Evolutionary conservation across 2,329 filamentous ascomycete genomes (phyloP).

Genomic region (Grosmannia clavigera): DNA sequence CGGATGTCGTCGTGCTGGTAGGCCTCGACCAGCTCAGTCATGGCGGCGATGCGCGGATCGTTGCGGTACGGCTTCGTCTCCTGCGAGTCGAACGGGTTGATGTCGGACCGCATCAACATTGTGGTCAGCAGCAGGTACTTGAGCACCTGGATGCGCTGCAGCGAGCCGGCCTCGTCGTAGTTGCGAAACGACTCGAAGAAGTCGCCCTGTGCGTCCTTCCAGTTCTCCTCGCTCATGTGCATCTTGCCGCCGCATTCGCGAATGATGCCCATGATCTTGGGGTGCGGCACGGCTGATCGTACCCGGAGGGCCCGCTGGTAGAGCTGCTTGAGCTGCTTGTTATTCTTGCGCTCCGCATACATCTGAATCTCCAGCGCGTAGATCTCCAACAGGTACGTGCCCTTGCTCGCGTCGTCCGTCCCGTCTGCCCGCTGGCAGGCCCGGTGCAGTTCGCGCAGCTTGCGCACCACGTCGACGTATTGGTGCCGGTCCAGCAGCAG

Average conservation of each 20-base stretch:
- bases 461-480: conserved; percentile 66
- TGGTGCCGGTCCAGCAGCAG: conserved; percentile 86
- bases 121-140: conserved; percentile 94
- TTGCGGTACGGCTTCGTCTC: conserved; percentile 98
- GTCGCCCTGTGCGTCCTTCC: conserved; percentile 92
- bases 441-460: conserved; percentile 77
- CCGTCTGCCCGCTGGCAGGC: conserved; percentile 83
- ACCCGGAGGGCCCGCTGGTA: conserved; percentile 89
- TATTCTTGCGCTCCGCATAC: conserved; percentile 93
- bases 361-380: conserved; percentile 98
- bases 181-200: conserved; percentile 99
- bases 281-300: conserved; percentile 92
- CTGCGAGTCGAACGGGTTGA: conserved; percentile 97
- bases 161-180: conserved; percentile 93
- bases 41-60: conserved; percentile 86
- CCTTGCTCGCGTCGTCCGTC: conserved; percentile 83
- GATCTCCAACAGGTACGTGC: conserved; percentile 89
- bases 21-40: conserved; percentile 93
- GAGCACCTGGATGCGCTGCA: conserved; percentile 92
- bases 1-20: conserved; percentile 95
- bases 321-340: conserved; percentile 86
- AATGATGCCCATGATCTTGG: conserved; percentile 98
- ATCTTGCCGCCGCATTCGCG: conserved; percentile 98
- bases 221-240: conserved; percentile 99
- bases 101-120: conserved; percentile 97